Base-by-base conservation (phyloP, 495 filamentous ascomycete genomes). In the Penicillium lagena region DNA sequence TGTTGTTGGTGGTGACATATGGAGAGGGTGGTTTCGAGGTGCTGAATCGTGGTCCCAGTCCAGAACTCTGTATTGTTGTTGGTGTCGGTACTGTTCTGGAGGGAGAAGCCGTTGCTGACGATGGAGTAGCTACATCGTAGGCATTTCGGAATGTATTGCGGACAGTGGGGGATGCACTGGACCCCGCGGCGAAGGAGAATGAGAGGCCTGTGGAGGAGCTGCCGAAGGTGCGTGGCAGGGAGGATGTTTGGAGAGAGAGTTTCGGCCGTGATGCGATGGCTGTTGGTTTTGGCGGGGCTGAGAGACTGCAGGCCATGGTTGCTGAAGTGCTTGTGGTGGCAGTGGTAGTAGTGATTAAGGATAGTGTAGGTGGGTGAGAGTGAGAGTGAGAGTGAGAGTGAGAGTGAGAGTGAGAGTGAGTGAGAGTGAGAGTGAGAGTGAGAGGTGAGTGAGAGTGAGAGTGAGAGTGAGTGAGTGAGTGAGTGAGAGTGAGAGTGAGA, bases 61-160 rank as follows among this genome's bases (percentile, higher is more conserved):
- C 22, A 4, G 22, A 22, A 2, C 22, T 4, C 4, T 3, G 2
- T 22, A 3, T 6, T 22, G 45, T 37, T 67, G 52, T 37, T 65
- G 66, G 27, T 29, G 49, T 30, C 28, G 22, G 22, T 22, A 22
- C 2, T 22, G 22, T 6, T 47, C 51, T 61, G 35, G 51, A 45
- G 32, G 58, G 58, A 1, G 72, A 70, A 39, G 50, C 55, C 11
- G 79, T 78, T 7, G 82, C 78, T 30, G 85, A 82, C 39, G 78
- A 72, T 39, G 84, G 79, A 12, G 80, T 81, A n/a, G 76, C 67
- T 29, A 76, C 76, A 28, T 85, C 81, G 58, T 89, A 89, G 44
- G 81, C 79, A 60, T 94, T 93, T 29, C 79, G 81, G 51, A 89
- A 83, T 31, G 87, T 94, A 59, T 91, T 94, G 60, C 86, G 85